These are phyloP conservation scores for Naumovozyma baii DNA, from an alignment of 805 yeast genomes.

Conservation along the genomic window DNA sequence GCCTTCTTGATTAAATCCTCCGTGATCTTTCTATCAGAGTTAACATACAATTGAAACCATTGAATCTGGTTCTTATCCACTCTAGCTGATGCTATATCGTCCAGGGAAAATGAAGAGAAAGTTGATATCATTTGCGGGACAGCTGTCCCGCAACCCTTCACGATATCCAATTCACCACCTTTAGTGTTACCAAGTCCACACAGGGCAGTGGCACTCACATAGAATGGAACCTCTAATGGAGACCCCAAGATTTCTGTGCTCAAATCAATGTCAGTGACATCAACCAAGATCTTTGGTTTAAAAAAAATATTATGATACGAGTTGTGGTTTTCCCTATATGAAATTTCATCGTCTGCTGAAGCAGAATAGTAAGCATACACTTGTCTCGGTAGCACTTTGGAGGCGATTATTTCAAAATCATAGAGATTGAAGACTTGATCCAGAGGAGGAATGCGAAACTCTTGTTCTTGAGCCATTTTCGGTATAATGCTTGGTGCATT, in stretches of 20 bases:
- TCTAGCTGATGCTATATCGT: conserved; percentile 70
- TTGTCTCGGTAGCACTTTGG: conserved; percentile 24
- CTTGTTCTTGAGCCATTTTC: neutral
- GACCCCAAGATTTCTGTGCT: conserved; percentile 42
- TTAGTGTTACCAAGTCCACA: conserved; percentile 36
- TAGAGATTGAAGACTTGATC: conserved; percentile 27
- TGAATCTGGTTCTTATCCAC: conserved; percentile 55
- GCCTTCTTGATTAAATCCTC: conserved; percentile 54
- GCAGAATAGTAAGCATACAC: conserved; percentile 39
- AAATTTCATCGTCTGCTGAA: conserved; percentile 42
- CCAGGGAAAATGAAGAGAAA: conserved; percentile 75
- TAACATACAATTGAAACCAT: conserved; percentile 85
- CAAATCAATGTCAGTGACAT: conserved; percentile 31
- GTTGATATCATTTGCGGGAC: conserved; percentile 81
- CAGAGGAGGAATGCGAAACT: conserved; percentile 25
- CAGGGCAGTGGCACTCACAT: conserved; percentile 41
- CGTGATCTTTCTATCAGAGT: conserved; percentile 62
- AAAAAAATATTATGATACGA: conserved; percentile 37
- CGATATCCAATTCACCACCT: conserved; percentile 34
- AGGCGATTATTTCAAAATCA: conserved; percentile 37
- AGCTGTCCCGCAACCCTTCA: conserved; percentile 36
- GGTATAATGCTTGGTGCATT: too few relatives aligned
- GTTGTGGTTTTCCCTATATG: conserved; percentile 36
- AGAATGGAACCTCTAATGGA: conserved; percentile 38
- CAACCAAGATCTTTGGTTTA: conserved; percentile 36